These are phyloP conservation scores for Solanum bukasovii DNA, from an alignment of 257 asterid species.

Conservation along the genomic window DNA sequence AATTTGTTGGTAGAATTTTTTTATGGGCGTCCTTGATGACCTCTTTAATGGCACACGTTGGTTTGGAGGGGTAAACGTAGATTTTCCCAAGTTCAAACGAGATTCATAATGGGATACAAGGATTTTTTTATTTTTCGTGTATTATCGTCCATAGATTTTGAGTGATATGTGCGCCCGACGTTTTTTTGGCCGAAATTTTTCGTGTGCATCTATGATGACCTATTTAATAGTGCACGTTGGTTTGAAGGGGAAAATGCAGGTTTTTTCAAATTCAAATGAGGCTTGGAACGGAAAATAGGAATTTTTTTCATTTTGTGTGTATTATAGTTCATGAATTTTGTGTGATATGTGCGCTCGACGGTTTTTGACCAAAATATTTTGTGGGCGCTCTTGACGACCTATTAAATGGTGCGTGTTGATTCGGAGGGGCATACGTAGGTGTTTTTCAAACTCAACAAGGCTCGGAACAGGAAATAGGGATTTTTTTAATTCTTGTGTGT, in stretches of 20 bases:
- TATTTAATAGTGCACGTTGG: neutral
- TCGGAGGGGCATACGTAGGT: no score
- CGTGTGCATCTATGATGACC: neutral
- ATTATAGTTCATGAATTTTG: no score
- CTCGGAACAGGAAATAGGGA: no score
- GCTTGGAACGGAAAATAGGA: neutral
- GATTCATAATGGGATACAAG: neutral
- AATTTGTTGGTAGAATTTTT: neutral
- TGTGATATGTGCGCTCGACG: neutral
- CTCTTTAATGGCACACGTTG: neutral
- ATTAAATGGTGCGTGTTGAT: no score
- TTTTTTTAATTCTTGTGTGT: no score
- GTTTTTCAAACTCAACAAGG: no score
- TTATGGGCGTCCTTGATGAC: neutral
- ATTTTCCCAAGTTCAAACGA: neutral
- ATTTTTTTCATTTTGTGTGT: no score
- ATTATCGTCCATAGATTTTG: neutral
- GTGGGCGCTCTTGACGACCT: neutral
- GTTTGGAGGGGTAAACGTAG: neutral
- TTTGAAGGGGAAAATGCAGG: neutral
- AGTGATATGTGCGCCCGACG: no score
- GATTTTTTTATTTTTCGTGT: no score
- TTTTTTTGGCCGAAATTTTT: no score
- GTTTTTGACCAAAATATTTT: neutral
- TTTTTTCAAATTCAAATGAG: neutral